A percentile compares a stretch with the other conserved stretches of the same genome.
Conservation (phyloP, 306 rosid genomes). For the Hippophae gyantsensis region DNA sequence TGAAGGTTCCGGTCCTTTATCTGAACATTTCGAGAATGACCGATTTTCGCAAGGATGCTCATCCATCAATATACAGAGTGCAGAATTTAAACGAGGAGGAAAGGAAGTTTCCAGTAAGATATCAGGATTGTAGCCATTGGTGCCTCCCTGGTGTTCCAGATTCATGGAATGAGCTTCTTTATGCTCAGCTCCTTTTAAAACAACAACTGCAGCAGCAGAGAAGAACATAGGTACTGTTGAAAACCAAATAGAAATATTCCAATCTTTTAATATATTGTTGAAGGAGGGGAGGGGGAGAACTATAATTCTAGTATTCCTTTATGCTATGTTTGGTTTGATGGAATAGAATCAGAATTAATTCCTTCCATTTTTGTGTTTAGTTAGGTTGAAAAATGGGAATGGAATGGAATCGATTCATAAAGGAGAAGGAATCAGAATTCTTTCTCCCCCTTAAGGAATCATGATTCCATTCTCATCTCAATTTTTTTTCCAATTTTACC, state of each 20-base stretch:
- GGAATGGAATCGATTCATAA: too few species aligned
- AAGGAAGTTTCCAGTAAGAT: constrained; percentile 15
- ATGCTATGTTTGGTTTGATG: neutral
- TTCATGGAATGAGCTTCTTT: constrained; percentile 38
- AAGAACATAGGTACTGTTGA: neutral
- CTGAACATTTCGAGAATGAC: constrained; percentile 22
- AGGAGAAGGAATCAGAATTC: too few species aligned
- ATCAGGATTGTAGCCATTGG: constrained; percentile 68
- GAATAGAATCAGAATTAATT: neutral
- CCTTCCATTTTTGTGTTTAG: too few species aligned
- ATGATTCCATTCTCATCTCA: too few species aligned
- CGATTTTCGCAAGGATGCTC: constrained; percentile 17
- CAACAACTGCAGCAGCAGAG: constrained; percentile 5
- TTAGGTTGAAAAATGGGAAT: too few species aligned
- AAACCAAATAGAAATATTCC: neutral
- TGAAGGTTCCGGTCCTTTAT: constrained; percentile 15
- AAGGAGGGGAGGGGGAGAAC: neutral
- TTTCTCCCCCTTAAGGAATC: too few species aligned
- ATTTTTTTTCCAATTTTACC: too few species aligned
- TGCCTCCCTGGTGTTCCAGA: constrained; percentile 63
- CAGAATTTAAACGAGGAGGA: constrained; percentile 34
- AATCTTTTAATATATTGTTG: neutral
- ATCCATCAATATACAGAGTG: constrained; percentile 33
- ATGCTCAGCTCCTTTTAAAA: constrained; percentile 8
- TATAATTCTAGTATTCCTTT: neutral